Evolutionary conservation across 1,139 yeast genomes (phyloP), one percentile per base, ranked within the genome.

Genomic region (Geotrichum klebahnii): DNA sequence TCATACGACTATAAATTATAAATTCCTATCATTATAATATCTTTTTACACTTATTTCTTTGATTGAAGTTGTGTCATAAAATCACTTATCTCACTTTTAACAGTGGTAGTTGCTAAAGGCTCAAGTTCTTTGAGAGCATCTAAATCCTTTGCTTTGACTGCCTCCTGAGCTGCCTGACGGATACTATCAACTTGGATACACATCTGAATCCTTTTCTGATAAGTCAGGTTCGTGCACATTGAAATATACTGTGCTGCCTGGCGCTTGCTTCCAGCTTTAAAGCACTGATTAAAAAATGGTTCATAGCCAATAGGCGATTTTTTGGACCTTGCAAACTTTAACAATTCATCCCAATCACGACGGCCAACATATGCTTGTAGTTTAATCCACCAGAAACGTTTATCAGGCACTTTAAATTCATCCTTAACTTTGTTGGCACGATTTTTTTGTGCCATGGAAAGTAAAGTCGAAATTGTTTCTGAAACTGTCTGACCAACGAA

Each of bases 291-390:
- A 45, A 75, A 84, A 57, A 88, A 81, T 1, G 83, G 80, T 55
- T 75, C 76, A 57, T 82, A 84, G 0, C 94, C 94, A 50, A 88
- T 84, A 0, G 90, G 88, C 0, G 94, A 77, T 58, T 78, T 81
- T 50, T 75, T 73, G 8, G 75, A 65, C 1, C 63, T 66, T 0
- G 77, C 72, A 60, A 78, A 73, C 35, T 71, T 67, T 55, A 68
- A 78, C 33, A 90, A 66, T 44, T 79, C 81, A 26, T 81, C 85
- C 72, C 84, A 86, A 46, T 82, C 81, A 5, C 77, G 72, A 1
- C 73, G 61, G 12, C 73, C 67, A 0, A 81, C 72, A 47, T 80
- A 73, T 0, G 78, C 76, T 20, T 77, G 76, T 19, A 89, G 65
- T 22, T 81, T 79, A 28, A 82, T 67, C 68, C 79, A 77, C 75